phyloP scores from a whole-genome alignment of 208 protist genomes.

The Acanthamoeba triangularis region DNA sequence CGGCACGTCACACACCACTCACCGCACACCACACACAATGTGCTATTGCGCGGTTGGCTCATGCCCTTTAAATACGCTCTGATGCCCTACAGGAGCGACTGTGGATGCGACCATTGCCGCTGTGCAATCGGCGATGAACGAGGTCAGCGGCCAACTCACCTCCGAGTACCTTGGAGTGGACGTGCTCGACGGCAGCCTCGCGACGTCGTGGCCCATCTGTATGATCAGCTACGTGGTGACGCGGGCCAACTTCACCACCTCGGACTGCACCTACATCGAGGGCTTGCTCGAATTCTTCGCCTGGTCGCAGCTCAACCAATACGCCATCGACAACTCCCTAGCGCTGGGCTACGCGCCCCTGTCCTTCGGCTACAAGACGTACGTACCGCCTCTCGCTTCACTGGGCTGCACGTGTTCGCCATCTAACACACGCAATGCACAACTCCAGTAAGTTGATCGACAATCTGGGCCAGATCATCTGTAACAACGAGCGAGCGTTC shows the following conservation, averaged over 20 bases:
- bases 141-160: constrained; percentile 7
- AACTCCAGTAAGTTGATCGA: not conserved
- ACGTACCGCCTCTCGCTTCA: not conserved
- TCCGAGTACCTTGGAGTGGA: constrained; percentile 6
- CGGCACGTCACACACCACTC: not conserved
- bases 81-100: not conserved
- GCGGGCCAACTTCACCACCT: not conserved
- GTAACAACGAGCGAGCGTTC: not conserved
- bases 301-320: constrained; percentile 71
- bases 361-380: constrained; percentile 8
- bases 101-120: not conserved
- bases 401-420: not conserved
- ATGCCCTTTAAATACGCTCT: no score
- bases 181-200: not conserved
- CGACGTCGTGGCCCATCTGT: constrained; percentile 75
- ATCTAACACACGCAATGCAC: not conserved
- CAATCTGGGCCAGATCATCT: not conserved
- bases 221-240: constrained; percentile 50
- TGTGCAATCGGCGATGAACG: constrained; percentile 9
- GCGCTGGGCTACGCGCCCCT: constrained; percentile 13
- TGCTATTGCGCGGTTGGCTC: not conserved
- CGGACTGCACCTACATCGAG: constrained; percentile 66
- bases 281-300: constrained; percentile 44
- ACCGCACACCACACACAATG: not conserved
- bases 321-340: not conserved